These are phyloP conservation scores for Epichloe sp. DNA, from an alignment of 2,329 filamentous ascomycete species.

Conservation along the genomic window DNA sequence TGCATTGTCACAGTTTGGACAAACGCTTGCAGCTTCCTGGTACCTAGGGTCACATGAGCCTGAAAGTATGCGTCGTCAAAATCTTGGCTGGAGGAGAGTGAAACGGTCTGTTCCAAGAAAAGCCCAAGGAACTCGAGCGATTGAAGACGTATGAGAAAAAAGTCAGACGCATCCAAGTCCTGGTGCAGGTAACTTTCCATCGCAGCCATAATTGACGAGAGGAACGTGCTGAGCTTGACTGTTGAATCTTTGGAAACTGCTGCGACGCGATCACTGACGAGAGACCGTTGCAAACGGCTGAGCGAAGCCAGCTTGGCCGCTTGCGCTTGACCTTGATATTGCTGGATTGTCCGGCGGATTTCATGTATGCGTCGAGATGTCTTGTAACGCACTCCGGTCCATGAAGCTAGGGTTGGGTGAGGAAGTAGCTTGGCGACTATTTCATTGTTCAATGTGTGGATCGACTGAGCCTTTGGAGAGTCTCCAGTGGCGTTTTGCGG, in stretches of 20 bases:
- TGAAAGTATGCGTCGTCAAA: constrained; percentile 55
- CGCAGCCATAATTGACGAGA: constrained; percentile 28
- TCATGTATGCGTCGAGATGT: constrained; percentile 30
- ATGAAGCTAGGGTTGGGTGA: constrained; percentile 23
- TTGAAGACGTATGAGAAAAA: constrained; percentile 7
- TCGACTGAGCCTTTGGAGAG: constrained; percentile 32
- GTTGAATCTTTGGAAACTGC: constrained; percentile 49
- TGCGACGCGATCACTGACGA: constrained; percentile 39
- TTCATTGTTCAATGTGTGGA: constrained; percentile 48
- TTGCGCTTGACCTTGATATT: constrained; percentile 25
- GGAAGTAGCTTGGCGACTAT: constrained; percentile 35
- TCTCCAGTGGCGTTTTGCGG: constrained; percentile 13
- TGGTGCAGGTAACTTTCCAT: constrained; percentile 31
- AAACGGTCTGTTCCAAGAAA: constrained; percentile 42
- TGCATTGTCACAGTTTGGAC: constrained; percentile 13
- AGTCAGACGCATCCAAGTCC: constrained; percentile 11
- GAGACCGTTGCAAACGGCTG: constrained; percentile 48
- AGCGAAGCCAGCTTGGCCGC: constrained; percentile 38
- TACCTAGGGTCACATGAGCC: constrained; percentile 43
- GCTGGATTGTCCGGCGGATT: constrained; percentile 28
- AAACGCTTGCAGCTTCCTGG: constrained; percentile 26
- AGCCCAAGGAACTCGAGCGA: constrained; percentile 29
- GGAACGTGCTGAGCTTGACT: constrained; percentile 37
- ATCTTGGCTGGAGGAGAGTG: constrained; percentile 26
- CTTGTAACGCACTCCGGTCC: constrained; percentile 41